phyloP scores from a whole-genome alignment of 2,329 filamentous ascomycete species.

The Cladosporium phlei region DNA sequence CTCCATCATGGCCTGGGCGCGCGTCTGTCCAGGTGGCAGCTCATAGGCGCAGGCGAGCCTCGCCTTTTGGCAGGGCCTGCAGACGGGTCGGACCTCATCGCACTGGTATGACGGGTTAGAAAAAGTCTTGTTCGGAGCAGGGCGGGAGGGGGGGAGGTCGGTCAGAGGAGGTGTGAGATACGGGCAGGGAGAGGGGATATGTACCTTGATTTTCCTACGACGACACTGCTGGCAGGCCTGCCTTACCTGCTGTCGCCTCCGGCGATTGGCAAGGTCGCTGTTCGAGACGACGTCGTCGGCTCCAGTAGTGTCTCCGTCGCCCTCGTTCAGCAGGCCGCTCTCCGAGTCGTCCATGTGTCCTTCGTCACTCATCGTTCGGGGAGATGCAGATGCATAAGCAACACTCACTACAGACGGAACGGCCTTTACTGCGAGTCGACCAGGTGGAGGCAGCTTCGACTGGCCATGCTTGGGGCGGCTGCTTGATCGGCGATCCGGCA shows the following conservation, averaged over 20 bases:
- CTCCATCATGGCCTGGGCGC: slow-evolving; percentile 10
- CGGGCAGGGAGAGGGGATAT: too few relatives aligned
- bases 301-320: slow-evolving; percentile 3
- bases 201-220: slow-evolving; percentile 13
- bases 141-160: neutral
- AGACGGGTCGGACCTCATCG: slow-evolving; percentile 11
- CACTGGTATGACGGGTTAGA: slow-evolving; percentile 3
- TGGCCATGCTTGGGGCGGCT: neutral
- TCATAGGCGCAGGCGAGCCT: slow-evolving; percentile 13
- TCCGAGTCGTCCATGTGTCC: slow-evolving; percentile 4
- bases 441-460: neutral
- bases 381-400: neutral
- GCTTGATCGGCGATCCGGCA: slow-evolving; percentile 6
- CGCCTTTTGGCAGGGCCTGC: slow-evolving; percentile 8
- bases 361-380: neutral
- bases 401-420: neutral
- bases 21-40: slow-evolving; percentile 12
- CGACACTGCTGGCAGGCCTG: slow-evolving; percentile 14
- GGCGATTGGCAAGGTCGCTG: slow-evolving; percentile 8
- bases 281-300: slow-evolving; percentile 5
- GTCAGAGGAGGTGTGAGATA: too few relatives aligned
- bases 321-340: neutral
- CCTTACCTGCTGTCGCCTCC: slow-evolving; percentile 11
- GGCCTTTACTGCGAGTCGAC: neutral
- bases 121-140: neutral